Evolutionary conservation across 768 basidiomycete genomes (phyloP).

Genomic region (Suillus luteus): DNA sequence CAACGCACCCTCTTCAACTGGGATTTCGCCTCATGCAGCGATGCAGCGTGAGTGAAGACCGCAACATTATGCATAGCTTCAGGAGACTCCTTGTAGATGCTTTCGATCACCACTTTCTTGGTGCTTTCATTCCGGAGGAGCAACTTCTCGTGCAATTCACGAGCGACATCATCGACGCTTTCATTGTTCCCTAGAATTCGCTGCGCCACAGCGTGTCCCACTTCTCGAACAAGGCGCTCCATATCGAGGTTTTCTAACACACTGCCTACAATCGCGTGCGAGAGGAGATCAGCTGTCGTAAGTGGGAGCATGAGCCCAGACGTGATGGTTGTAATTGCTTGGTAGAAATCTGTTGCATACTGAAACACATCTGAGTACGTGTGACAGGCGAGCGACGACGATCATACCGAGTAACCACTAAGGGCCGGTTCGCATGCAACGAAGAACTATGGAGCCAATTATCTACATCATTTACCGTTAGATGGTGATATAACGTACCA

Average conservation of each 20-base stretch:
- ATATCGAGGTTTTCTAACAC: constrained; percentile 98
- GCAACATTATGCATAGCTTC: constrained; percentile 89
- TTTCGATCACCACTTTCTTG: constrained; percentile 94
- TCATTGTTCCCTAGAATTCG: constrained; percentile 92
- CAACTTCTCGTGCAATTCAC: constrained; percentile 89
- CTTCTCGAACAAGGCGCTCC: constrained; percentile 94
- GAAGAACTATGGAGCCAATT: constrained; percentile 68
- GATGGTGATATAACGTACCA: constrained; percentile 46
- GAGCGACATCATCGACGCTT: constrained; percentile 95
- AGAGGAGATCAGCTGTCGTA: constrained; percentile 90
- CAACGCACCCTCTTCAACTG: constrained; percentile 72
- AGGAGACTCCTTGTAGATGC: constrained; percentile 90
- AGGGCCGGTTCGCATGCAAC: constrained; percentile 98
- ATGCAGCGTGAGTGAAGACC: constrained; percentile 75
- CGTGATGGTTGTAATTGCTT: constrained; percentile 89
- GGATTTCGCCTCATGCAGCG: constrained; percentile 72
- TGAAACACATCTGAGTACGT: constrained; percentile 30
- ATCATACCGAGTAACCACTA: constrained; percentile 83
- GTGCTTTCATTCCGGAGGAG: constrained; percentile 93
- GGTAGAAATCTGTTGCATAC: constrained; percentile 94
- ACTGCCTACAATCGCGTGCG: constrained; percentile 95
- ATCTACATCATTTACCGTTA: not conserved
- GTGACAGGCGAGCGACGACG: constrained; percentile 20
- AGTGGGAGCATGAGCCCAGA: constrained; percentile 96
- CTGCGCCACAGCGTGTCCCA: constrained; percentile 90